Percentiles rank a stretch among this genome's conserved stretches.
These are phyloP conservation scores for Psidium friedrichsthalianum DNA, from an alignment of 345 rosid species.

Conservation along the genomic window DNA sequence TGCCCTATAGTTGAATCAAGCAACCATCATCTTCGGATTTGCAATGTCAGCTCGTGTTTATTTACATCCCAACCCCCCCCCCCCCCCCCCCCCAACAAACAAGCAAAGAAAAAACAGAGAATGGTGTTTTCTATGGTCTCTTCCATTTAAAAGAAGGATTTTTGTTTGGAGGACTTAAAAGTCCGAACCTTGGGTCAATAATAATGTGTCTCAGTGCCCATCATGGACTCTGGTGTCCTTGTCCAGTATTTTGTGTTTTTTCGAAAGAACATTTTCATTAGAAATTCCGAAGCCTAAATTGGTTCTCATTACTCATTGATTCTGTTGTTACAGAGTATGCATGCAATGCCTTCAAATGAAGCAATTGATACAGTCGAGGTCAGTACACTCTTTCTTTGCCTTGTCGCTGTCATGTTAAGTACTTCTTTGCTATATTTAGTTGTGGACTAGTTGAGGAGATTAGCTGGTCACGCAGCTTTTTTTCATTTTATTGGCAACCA, in stretches of 20 bases:
- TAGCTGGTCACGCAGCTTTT: background rate
- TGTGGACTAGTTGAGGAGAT: too few relatives aligned
- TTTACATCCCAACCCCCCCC: background rate
- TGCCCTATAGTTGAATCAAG: background rate
- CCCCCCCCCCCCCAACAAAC: too few relatives aligned
- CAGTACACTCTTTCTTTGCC: slow-evolving; percentile 5
- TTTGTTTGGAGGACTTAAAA: background rate
- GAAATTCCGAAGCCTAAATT: background rate
- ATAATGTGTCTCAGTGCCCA: too few relatives aligned
- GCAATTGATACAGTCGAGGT: slow-evolving; percentile 81
- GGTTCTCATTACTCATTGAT: background rate
- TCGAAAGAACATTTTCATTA: background rate
- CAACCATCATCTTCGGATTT: background rate
- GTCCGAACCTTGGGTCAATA: background rate
- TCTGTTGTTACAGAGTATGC: slow-evolving; percentile 50
- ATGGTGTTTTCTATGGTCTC: background rate
- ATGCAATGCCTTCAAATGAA: slow-evolving; percentile 83
- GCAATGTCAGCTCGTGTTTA: background rate
- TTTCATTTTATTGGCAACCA: background rate
- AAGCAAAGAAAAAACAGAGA: too few relatives aligned
- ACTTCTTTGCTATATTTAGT: background rate
- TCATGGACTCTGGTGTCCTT: background rate
- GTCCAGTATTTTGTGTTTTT: background rate
- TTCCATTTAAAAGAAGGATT: background rate
- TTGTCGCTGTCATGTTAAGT: background rate